Base-by-base conservation (phyloP, 2,329 filamentous ascomycete genomes). In the Pseudogymnoascus sp. region DNA sequence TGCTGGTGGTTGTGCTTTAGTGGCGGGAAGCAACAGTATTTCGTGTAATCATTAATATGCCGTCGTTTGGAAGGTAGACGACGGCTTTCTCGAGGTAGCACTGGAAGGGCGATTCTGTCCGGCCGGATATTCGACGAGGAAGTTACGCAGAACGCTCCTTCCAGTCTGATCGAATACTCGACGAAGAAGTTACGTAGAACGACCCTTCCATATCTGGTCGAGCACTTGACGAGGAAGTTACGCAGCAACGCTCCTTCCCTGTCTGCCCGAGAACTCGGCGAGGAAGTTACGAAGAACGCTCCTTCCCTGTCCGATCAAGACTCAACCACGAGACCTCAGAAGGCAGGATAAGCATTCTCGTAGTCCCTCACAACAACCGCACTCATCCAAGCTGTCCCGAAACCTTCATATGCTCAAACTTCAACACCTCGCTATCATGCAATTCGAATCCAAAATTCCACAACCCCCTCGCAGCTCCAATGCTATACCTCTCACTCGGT, bases 381-480 rank as follows among this genome's bases (percentile, higher is more conserved):
- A 11, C 7, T 56, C 49, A 56, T 34, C 49, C 28, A 56, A 56
- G 49, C 16, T 56, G 49, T 14, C 28, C 49, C n/a, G 49, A 21
- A 34, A 56, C 28, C 49, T 56, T 56, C 49, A 56, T 34, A 34
- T 59, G 61, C 43, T 62, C 61, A 31, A 14, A 38, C 46, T 21
- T 34, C 7, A 62, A 28, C 40, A 2, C 25, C 25, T 53, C 25
- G 23, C 25, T 28, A 59, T 64, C 38, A 56, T 65, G 43, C 23
- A 62, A 36, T 43, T 66, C 65, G 40, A 66, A 66, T n/a, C 28
- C 64, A 61, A 66, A 66, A 63, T 66, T 66, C 65, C 65, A 66
- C 12, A 65, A 16, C 9, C 40, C 36, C 5, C 56, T 37, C 9
- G 65, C 65, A 42, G 46, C 46, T n/a, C 61, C 49, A 31, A 62